Evolutionary conservation across 2,329 filamentous ascomycete genomes (phyloP).

Genomic region (Claviceps sp.): DNA sequence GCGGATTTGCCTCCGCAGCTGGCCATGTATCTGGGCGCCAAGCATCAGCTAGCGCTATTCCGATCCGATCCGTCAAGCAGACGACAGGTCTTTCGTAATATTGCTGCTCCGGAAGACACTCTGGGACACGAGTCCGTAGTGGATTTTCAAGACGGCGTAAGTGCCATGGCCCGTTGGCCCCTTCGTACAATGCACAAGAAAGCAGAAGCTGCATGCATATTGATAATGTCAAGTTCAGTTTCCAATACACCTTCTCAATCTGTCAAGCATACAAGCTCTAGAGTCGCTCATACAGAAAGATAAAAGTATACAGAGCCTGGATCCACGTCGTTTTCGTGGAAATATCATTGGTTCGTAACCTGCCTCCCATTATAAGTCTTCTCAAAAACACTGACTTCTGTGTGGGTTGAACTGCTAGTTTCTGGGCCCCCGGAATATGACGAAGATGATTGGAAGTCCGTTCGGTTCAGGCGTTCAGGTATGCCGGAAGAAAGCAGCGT

Average conservation of each 20-base stretch:
- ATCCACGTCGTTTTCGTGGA: conserved; percentile 52
- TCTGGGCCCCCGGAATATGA: conserved; percentile 50
- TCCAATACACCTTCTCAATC: conserved; percentile 54
- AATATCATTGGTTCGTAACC: conserved; percentile 50
- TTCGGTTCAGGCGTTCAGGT: conserved; percentile 36
- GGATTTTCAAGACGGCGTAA: conserved; percentile 57
- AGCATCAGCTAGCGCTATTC: conserved; percentile 54
- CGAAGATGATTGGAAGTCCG: conserved; percentile 56
- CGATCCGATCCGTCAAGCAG: conserved; percentile 45
- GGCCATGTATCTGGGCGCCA: conserved; percentile 50
- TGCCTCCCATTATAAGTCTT: not conserved
- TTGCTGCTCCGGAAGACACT: conserved; percentile 41
- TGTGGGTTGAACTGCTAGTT: conserved; percentile 24
- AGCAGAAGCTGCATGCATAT: not conserved
- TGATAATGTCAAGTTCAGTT: conserved; percentile 31
- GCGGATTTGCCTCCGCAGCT: conserved; percentile 49
- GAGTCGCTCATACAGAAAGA: conserved; percentile 41
- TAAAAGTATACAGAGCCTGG: conserved; percentile 34
- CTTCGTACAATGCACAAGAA: not conserved
- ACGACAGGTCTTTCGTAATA: conserved; percentile 43
- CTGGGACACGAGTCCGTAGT: conserved; percentile 52
- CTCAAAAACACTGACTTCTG: conserved; percentile 1
- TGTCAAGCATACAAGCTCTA: conserved; percentile 49
- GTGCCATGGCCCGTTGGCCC: conserved; percentile 13
- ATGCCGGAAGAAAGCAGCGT: conserved; percentile 8